These are phyloP conservation scores for Hyphodiscus sp. DNA, from an alignment of 2,329 filamentous ascomycete genomes.

Conservation along the genomic window DNA sequence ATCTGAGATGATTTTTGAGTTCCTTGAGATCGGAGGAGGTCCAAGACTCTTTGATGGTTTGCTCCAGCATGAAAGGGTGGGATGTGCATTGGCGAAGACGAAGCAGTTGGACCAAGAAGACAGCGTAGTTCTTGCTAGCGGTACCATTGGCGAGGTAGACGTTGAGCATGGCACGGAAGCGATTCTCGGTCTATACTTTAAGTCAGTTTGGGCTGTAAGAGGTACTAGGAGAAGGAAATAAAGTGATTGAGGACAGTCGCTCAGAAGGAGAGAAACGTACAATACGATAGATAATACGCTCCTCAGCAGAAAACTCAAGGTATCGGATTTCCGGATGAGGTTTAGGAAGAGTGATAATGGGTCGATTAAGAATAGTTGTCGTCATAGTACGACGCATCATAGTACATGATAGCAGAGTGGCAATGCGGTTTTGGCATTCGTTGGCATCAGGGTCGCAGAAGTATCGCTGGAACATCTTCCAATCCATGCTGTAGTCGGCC, in stretches of 20 bases:
- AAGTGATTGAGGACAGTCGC: not conserved
- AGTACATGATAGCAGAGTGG: conserved; percentile 29
- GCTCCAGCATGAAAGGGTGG: conserved; percentile 29
- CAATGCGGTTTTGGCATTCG: conserved; percentile 18
- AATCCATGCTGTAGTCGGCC: conserved; percentile 24
- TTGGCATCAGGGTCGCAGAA: conserved; percentile 25
- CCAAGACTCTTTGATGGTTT: conserved; percentile 27
- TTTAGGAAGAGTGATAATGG: conserved; percentile 47
- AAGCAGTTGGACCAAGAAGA: conserved; percentile 28
- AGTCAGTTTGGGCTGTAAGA: conserved; percentile 1
- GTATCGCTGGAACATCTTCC: conserved; percentile 23
- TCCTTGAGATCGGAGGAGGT: conserved; percentile 21
- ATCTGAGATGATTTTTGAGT: conserved; percentile 10
- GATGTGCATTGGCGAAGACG: conserved; percentile 28
- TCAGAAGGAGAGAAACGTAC: conserved; percentile 30
- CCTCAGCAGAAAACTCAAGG: conserved; percentile 45
- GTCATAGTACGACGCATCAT: conserved; percentile 51
- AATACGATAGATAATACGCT: conserved; percentile 47
- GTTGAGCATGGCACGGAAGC: conserved; percentile 26
- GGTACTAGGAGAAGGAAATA: not conserved
- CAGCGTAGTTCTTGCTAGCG: conserved; percentile 16
- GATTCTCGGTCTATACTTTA: conserved; percentile 31
- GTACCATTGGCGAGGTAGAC: conserved; percentile 16
- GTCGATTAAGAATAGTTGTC: conserved; percentile 44
- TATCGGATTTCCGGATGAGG: conserved; percentile 37